Percentiles rank a stretch among this genome's conserved stretches.
Conservation (phyloP, 2,329 filamentous ascomycete genomes). For the Colletotrichum viniferum region DNA sequence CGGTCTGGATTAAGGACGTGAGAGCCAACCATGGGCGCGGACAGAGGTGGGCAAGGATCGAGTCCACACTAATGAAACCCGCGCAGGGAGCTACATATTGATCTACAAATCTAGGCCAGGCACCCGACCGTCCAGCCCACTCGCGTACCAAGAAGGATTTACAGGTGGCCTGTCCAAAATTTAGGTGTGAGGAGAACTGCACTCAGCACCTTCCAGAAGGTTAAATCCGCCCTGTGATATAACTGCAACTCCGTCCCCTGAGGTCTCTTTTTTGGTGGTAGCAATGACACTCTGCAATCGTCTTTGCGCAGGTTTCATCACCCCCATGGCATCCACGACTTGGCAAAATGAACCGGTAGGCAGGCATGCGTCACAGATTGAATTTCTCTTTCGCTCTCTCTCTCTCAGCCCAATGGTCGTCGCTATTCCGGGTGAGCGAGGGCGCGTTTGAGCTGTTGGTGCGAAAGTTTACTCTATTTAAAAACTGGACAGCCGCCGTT, state of each 20-base stretch:
- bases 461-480: neutral
- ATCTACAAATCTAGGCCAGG: slow-evolving; percentile 6
- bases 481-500: neutral
- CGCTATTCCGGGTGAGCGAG: neutral
- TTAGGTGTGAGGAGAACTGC: neutral
- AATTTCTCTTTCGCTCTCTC: neutral
- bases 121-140: neutral
- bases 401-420: neutral
- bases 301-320: neutral
- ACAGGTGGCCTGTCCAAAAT: neutral
- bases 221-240: slow-evolving; percentile 14
- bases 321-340: neutral
- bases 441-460: neutral
- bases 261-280: neutral
- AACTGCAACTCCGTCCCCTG: neutral
- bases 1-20: neutral
- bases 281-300: neutral
- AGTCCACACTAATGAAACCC: slow-evolving; percentile 18
- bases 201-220: slow-evolving; percentile 11
- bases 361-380: neutral
- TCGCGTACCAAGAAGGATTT: neutral
- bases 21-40: neutral
- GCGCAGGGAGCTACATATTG: slow-evolving; percentile 4
- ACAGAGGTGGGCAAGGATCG: neutral
- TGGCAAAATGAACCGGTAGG: neutral